Evolutionary conservation across 495 filamentous ascomycete species (phyloP), one percentile per base, ranked within the genome.

Genomic region (Neurospora discreta): DNA sequence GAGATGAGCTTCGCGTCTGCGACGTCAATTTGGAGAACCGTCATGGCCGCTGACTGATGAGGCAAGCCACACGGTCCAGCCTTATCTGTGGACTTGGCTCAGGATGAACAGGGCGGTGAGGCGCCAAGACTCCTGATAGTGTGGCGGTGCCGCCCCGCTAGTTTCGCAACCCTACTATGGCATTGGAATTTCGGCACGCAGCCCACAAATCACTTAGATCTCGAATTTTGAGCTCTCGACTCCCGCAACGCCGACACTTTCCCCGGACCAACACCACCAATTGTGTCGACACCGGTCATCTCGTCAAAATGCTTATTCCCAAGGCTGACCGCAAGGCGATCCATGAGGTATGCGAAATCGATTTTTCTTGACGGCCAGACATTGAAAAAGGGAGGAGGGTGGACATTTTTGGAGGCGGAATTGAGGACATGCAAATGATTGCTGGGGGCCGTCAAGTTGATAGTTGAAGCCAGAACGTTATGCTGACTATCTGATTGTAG

Each of bases 281-380:
- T 80, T 80, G 78, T 79, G 77, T 78, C 78, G 75, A 77, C 77
- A 84, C 74, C 75, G 75, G 74, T 70, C 74, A 30, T 83, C 86
- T 83, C 86, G 85, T 81, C 84, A 89, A 88, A 82, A 89, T 89
- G 95, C 91, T 99, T 89, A 99, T 99, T 86, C 95, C 95, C 81
- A 98, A 98, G 90, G 90, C 92, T 83, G 95, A 99, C 87, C 94
- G 95, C 87, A 98, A 98, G 91, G 95, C 95, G 90, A 97, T 99
- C 88, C 96, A 99, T 87, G 93, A 86, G 82, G 83, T 85, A 82
- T 74, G 82, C 68, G 43, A 38, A 70, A 52, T 68, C 43, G 39
- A 42, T 23, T 23, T 58, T 73, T 68, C 67, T 44, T 52, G 46
- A 39, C 52, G 42, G 70, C 52, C 39, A 46, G 68, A 44, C 73